A percentile compares a stretch with the other conserved stretches of the same genome.
phyloP scores from a whole-genome alignment of 2,329 filamentous ascomycete genomes.

The Dendryphion nanum region DNA sequence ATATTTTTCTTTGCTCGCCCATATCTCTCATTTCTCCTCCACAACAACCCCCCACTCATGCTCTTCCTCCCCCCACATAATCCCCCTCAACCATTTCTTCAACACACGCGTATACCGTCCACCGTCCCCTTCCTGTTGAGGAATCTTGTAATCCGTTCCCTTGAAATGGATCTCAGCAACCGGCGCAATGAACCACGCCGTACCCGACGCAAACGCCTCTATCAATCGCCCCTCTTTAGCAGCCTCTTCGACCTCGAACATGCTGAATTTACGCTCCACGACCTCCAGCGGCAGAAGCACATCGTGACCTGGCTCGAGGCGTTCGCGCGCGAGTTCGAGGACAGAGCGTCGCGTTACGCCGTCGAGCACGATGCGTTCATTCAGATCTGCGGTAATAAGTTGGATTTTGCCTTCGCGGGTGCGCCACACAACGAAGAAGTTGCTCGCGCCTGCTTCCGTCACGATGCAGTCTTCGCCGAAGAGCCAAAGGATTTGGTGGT shows the following conservation, averaged over 20 bases:
- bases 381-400: slow-evolving; percentile 80
- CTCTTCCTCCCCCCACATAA: slow-evolving; percentile 49
- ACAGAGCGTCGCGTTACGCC: slow-evolving; percentile 84
- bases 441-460: slow-evolving; percentile 87
- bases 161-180: slow-evolving; percentile 47
- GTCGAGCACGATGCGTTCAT: slow-evolving; percentile 80
- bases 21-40: slow-evolving; percentile 26
- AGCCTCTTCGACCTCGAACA: slow-evolving; percentile 73
- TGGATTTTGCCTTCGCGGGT: slow-evolving; percentile 62
- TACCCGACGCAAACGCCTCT: slow-evolving; percentile 84
- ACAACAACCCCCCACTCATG: slow-evolving; percentile 50
- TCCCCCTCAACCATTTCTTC: slow-evolving; percentile 48
- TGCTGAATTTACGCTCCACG: slow-evolving; percentile 80
- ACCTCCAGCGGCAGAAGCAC: slow-evolving; percentile 58
- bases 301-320: slow-evolving; percentile 45
- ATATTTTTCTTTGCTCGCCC: too few species aligned
- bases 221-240: slow-evolving; percentile 71
- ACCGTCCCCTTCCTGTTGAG: slow-evolving; percentile 40
- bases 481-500: slow-evolving; percentile 91
- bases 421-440: slow-evolving; percentile 86
- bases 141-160: slow-evolving; percentile 44
- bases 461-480: slow-evolving; percentile 75
- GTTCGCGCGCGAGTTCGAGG: slow-evolving; percentile 67
- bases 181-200: slow-evolving; percentile 60
- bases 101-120: slow-evolving; percentile 44